A percentile compares a stretch with the other conserved stretches of the same genome.
These are phyloP conservation scores for Stagonosporopsis chrysanthemi DNA, from an alignment of 2,329 filamentous ascomycete species.

Conservation along the genomic window DNA sequence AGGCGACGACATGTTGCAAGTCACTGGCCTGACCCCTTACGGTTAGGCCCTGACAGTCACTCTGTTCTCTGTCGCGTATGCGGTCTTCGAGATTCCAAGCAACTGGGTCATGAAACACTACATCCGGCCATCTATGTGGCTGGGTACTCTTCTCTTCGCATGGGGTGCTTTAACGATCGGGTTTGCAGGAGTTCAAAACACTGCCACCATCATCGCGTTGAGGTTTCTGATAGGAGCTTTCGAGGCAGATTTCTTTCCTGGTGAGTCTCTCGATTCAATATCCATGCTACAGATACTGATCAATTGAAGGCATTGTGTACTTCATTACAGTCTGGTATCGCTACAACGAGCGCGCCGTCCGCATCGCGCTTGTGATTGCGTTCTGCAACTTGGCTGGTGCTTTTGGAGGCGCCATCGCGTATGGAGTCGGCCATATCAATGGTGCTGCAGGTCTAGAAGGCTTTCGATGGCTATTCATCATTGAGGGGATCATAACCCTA, in stretches of 20 bases:
- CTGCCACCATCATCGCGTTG: slow-evolving; percentile 50
- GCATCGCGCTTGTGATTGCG: slow-evolving; percentile 64
- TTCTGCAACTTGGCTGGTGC: slow-evolving; percentile 65
- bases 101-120: slow-evolving; percentile 66
- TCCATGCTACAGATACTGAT: background rate
- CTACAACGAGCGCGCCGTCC: slow-evolving; percentile 63
- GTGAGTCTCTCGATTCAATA: background rate
- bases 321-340: slow-evolving; percentile 66
- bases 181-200: slow-evolving; percentile 54
- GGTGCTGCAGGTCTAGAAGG: slow-evolving; percentile 45
- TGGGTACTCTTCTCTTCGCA: slow-evolving; percentile 54
- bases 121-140: slow-evolving; percentile 56
- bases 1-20: slow-evolving; percentile 67
- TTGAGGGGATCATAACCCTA: slow-evolving; percentile 35
- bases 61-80: slow-evolving; percentile 40
- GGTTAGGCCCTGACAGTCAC: slow-evolving; percentile 56
- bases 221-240: slow-evolving; percentile 52
- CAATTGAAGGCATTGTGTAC: slow-evolving; percentile 48
- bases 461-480: slow-evolving; percentile 39
- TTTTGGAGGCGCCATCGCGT: slow-evolving; percentile 65
- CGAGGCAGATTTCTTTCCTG: slow-evolving; percentile 41
- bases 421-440: slow-evolving; percentile 56
- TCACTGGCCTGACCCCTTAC: slow-evolving; percentile 67
- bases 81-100: slow-evolving; percentile 59
- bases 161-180: slow-evolving; percentile 57